Conservation (phyloP, 495 filamentous ascomycete species). For the Rhizodiscina lignyota region DNA sequence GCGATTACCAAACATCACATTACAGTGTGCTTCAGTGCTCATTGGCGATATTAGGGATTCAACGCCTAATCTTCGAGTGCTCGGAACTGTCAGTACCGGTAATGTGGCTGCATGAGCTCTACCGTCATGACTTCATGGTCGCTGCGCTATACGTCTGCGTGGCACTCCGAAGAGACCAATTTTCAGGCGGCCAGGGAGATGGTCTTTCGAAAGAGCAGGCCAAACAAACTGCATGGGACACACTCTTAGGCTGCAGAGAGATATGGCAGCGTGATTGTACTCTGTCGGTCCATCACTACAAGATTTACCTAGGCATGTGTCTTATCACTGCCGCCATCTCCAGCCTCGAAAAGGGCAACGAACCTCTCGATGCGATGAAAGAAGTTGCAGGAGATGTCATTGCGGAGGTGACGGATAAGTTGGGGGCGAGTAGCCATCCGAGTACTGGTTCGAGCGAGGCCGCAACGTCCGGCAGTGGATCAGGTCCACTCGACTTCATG, state of each 20-base stretch:
- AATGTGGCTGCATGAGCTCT: background rate
- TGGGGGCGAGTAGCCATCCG: too few species aligned
- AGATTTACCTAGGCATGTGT: background rate
- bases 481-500: too few species aligned
- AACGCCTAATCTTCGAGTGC: background rate
- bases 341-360: background rate
- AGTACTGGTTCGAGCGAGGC: too few species aligned
- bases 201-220: background rate
- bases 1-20: background rate
- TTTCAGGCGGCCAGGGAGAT: background rate
- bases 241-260: background rate
- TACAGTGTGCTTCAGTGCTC: background rate
- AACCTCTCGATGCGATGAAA: background rate
- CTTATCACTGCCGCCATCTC: background rate
- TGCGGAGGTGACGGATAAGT: background rate
- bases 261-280: background rate
- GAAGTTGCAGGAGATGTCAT: background rate
- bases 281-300: background rate
- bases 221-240: background rate
- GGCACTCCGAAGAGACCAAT: background rate
- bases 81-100: background rate
- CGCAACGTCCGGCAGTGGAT: too few species aligned
- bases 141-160: background rate
- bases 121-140: background rate
- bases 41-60: background rate